These are phyloP conservation scores for Trichosporon sp. DNA, from an alignment of 1,284 basidiomycete genomes.

Conservation along the genomic window DNA sequence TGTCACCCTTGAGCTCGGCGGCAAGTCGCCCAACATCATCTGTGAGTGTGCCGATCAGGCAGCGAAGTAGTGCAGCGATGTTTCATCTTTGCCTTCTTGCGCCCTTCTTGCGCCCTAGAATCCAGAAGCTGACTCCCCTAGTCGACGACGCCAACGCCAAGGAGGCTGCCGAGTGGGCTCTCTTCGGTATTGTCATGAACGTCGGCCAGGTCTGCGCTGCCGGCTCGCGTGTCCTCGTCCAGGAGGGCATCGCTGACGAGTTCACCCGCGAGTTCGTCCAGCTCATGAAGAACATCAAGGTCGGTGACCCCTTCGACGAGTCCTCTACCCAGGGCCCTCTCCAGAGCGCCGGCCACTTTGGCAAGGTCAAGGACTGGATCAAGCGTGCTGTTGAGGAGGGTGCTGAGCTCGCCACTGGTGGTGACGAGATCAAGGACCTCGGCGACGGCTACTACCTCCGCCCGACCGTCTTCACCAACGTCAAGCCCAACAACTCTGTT, in stretches of 20 bases:
- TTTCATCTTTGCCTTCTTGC: neutral
- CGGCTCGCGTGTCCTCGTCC: conserved; percentile 62
- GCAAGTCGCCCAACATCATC: conserved; percentile 35
- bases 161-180: conserved; percentile 24
- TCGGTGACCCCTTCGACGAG: conserved; percentile 69
- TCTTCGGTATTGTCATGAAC: conserved; percentile 19
- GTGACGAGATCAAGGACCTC: conserved; percentile 47
- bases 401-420: conserved; percentile 74
- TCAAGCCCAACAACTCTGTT: conserved; percentile 32
- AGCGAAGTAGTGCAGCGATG: neutral
- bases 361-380: conserved; percentile 84
- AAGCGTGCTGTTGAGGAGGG: conserved; percentile 79
- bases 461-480: conserved; percentile 45
- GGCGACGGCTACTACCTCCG: conserved; percentile 29
- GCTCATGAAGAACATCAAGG: conserved; percentile 60
- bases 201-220: conserved; percentile 18
- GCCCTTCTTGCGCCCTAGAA: neutral
- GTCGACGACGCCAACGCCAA: conserved; percentile 21
- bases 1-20: conserved; percentile 53
- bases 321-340: conserved; percentile 69
- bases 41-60: conserved; percentile 8
- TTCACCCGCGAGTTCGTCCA: conserved; percentile 63
- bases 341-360: conserved; percentile 76
- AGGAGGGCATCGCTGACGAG: conserved; percentile 71
- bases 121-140: conserved; percentile 5